Evolutionary conservation across 1,139 yeast species (phyloP).

Genomic region (Meyerozyma elateridarum): DNA sequence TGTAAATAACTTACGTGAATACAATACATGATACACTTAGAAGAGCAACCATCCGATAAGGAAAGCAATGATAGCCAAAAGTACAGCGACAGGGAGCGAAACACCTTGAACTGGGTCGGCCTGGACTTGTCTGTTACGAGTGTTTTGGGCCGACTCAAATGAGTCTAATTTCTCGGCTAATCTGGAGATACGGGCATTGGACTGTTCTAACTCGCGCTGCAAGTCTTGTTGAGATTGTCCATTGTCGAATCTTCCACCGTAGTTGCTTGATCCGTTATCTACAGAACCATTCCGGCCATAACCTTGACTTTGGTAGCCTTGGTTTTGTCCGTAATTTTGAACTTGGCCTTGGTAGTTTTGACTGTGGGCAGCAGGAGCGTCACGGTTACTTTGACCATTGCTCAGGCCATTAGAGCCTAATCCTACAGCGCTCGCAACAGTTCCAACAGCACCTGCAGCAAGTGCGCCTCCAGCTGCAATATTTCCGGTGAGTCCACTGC

Average conservation of each 20-base stretch:
- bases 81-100: slow-evolving; percentile 47
- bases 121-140: neutral
- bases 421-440: slow-evolving; percentile 12
- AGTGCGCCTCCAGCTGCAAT: neutral
- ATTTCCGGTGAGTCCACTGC: neutral
- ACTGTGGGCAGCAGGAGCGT: slow-evolving; percentile 8
- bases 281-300: slow-evolving; percentile 13
- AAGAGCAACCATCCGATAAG: slow-evolving; percentile 58
- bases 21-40: slow-evolving; percentile 27
- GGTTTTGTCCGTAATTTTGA: slow-evolving; percentile 12
- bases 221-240: slow-evolving; percentile 10
- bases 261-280: slow-evolving; percentile 10
- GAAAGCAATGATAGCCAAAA: slow-evolving; percentile 52
- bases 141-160: slow-evolving; percentile 5
- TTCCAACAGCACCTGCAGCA: slow-evolving; percentile 8
- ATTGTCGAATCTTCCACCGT: slow-evolving; percentile 7
- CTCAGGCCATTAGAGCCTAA: no score
- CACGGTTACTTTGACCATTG: no score
- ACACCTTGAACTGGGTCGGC: slow-evolving; percentile 41
- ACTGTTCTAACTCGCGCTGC: slow-evolving; percentile 31
- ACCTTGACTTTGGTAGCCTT: slow-evolving; percentile 13
- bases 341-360: slow-evolving; percentile 10
- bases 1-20: no score
- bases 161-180: slow-evolving; percentile 41
- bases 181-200: slow-evolving; percentile 38